A percentile compares a stretch with the other conserved stretches of the same genome.
These are phyloP conservation scores for Chaetomium sp. DNA, from an alignment of 2,329 filamentous ascomycete species.

Conservation along the genomic window DNA sequence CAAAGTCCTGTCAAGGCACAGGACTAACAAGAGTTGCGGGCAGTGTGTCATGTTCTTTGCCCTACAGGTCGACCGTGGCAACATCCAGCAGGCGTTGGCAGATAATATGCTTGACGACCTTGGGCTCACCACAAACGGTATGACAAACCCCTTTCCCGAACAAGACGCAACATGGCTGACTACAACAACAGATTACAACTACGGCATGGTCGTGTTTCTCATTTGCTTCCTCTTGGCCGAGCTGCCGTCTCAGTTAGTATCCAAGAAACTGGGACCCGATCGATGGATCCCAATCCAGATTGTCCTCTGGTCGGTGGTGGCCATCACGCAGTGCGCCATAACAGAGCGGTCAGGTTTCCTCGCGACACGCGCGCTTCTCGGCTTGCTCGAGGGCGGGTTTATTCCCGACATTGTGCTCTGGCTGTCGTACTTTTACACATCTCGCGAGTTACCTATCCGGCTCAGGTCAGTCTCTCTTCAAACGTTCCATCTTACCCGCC, in stretches of 20 bases:
- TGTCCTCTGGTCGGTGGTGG: slow-evolving; percentile 36
- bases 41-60: slow-evolving; percentile 63
- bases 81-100: slow-evolving; percentile 59
- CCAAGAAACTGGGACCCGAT: slow-evolving; percentile 49
- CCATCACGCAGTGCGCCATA: slow-evolving; percentile 33
- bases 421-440: slow-evolving; percentile 38
- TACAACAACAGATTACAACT: slow-evolving; percentile 46
- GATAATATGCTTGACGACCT: slow-evolving; percentile 63
- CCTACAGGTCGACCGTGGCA: slow-evolving; percentile 62
- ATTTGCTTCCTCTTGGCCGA: slow-evolving; percentile 57
- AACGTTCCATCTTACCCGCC: neutral
- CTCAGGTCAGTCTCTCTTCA: slow-evolving; percentile 36
- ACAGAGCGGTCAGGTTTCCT: slow-evolving; percentile 30
- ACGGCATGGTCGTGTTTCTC: slow-evolving; percentile 54
- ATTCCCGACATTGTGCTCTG: slow-evolving; percentile 37
- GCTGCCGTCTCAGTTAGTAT: slow-evolving; percentile 59
- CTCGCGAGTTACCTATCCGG: slow-evolving; percentile 44
- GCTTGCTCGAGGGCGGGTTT: slow-evolving; percentile 37
- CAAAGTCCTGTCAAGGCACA: neutral
- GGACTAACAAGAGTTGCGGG: slow-evolving; percentile 30
- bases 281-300: slow-evolving; percentile 39
- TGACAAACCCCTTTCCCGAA: neutral
- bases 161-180: neutral
- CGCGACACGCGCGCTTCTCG: slow-evolving; percentile 33
- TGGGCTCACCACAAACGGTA: slow-evolving; percentile 48